Evolutionary conservation across 164 flowering plant species (phyloP).

Genomic region (Paratinospora sagittata): DNA sequence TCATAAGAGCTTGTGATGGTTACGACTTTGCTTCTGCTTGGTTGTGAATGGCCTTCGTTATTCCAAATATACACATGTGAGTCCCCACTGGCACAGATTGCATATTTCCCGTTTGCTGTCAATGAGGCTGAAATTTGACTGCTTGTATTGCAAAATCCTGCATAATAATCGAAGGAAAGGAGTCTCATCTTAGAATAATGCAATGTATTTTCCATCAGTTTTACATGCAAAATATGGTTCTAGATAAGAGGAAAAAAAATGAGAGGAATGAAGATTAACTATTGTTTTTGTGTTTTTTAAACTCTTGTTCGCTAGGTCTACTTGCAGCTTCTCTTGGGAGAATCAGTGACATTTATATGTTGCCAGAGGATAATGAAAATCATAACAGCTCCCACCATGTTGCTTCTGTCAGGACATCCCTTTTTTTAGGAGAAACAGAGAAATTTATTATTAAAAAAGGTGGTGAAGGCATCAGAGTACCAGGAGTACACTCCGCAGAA

Average conservation of each 20-base stretch:
- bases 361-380: neutral
- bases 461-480: too few species aligned
- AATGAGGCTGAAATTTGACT: slow-evolving; percentile 90
- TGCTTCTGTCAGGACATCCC: neutral
- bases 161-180: neutral
- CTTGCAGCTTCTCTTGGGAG: neutral
- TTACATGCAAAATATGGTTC: neutral
- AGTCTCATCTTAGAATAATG: neutral
- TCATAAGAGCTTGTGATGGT: slow-evolving; percentile 71
- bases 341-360: neutral
- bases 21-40: slow-evolving; percentile 66
- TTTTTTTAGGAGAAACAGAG: too few species aligned
- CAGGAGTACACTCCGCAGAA: too few species aligned
- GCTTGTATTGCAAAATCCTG: slow-evolving; percentile 88
- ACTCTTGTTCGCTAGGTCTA: too few species aligned
- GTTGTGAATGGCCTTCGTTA: slow-evolving; percentile 64
- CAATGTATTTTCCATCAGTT: neutral
- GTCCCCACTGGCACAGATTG: slow-evolving; percentile 92
- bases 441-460: too few species aligned
- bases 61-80: slow-evolving; percentile 90
- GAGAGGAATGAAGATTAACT: neutral
- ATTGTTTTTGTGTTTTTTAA: too few species aligned
- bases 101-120: slow-evolving; percentile 72
- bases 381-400: neutral
- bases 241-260: neutral